Evolutionary conservation across 2,329 filamentous ascomycete genomes (phyloP), one percentile per base, ranked within the genome.

Genomic region (Penicillium sclerotigenum): DNA sequence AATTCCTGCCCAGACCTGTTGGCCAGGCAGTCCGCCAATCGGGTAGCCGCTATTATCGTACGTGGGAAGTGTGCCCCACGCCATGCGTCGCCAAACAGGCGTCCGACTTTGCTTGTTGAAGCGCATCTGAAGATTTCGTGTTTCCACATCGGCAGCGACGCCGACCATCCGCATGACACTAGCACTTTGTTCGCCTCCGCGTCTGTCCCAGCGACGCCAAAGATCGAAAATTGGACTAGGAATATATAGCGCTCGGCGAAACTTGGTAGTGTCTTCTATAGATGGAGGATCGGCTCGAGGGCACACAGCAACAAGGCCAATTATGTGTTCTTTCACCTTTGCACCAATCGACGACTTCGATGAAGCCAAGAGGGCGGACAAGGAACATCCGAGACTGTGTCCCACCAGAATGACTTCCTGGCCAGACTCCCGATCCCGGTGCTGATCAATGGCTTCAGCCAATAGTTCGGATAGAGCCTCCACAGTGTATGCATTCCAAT

Each of bases 361-460:
- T 0, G 84, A 86, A 10, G 90, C 87, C 49, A 97, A 77, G 16
- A 87, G 77, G 26, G 89, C 87, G 6, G 87, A 85, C 20, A 97
- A 77, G 3, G 89, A 89, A 56, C 89, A 91, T 7, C 94, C 94
- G 84, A 97, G 88, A 70, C 91, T 96, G 69, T 99, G 94, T 1
- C 87, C 91, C 57, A 97, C 84, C 29, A 97, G 73, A 20, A 97
- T 82, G 14, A 96, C 82, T 4, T 85, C 83, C 71, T 96, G 91
- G 1, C 78, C 79, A 18, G 80, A 76, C 34, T 83, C 79, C 41
- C 81, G 81, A 61, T 89, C 85, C 38, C 88, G 84, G 67, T 93
- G 84, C 43, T 86, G 81, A 37, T 90, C 83, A 57, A 97, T 91
- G 31, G 91, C 83, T 1, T 79, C 81, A 54, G 87, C 86, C 14